Conservation (phyloP, 371 early-diverging fungal genomes). For the Spiromyces aspiralis region DNA sequence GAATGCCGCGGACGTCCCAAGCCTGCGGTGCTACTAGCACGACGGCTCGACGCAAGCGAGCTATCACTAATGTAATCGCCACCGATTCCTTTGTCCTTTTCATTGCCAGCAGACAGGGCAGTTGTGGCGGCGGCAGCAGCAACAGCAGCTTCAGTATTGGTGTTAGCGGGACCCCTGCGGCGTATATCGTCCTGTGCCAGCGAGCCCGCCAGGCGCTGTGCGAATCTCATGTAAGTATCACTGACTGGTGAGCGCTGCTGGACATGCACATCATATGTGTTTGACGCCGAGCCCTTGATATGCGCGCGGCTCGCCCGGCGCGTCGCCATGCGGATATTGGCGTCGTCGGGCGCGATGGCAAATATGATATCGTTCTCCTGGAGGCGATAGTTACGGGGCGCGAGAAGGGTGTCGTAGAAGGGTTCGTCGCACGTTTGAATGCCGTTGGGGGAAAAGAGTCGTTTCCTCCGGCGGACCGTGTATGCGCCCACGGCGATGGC, state of each 20-base stretch:
- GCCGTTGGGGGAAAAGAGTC: background rate
- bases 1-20: background rate
- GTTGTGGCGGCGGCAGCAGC: background rate
- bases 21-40: background rate
- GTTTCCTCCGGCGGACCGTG: no score
- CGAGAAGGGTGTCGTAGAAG: slow-evolving; percentile 18
- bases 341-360: slow-evolving; percentile 23
- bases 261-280: background rate
- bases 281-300: background rate
- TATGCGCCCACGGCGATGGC: slow-evolving; percentile 33
- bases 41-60: slow-evolving; percentile 9
- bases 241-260: background rate
- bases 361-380: slow-evolving; percentile 29
- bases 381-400: slow-evolving; percentile 27
- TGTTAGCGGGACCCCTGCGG: background rate
- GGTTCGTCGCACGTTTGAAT: background rate
- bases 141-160: background rate
- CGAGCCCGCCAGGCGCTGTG: background rate
- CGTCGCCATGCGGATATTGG: background rate
- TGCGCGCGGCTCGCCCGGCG: background rate
- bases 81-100: background rate
- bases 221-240: no score
- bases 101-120: background rate
- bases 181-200: background rate
- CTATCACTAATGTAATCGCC: slow-evolving; percentile 17